Evolutionary conservation across 1,284 basidiomycete genomes (phyloP).

Genomic region (Fomitopsis pinicola): DNA sequence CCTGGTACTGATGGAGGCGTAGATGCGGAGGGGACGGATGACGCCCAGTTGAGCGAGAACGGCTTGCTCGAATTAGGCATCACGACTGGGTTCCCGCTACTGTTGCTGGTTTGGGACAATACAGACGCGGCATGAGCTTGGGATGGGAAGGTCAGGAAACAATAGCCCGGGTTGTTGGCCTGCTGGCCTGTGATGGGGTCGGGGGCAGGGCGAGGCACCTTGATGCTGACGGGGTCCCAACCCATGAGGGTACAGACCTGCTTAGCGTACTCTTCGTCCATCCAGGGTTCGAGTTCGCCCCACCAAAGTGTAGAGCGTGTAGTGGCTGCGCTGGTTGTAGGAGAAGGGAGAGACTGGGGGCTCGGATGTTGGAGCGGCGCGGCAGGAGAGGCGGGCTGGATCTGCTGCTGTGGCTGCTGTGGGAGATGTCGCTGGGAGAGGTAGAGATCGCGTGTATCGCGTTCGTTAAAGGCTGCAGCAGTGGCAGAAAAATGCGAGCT

Average conservation of each 20-base stretch:
- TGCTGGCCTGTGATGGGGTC: slow-evolving; percentile 59
- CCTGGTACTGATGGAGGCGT: slow-evolving; percentile 31
- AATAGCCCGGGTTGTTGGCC: slow-evolving; percentile 79
- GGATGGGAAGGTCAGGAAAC: slow-evolving; percentile 80
- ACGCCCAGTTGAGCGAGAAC: slow-evolving; percentile 80
- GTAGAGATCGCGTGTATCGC: slow-evolving; percentile 25
- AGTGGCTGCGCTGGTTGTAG: slow-evolving; percentile 18
- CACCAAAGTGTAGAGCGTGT: slow-evolving; percentile 58
- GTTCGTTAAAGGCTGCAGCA: slow-evolving; percentile 20
- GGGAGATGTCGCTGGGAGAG: slow-evolving; percentile 20
- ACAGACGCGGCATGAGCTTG: slow-evolving; percentile 67
- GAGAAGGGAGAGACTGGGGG: slow-evolving; percentile 24
- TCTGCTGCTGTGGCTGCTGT: slow-evolving; percentile 15
- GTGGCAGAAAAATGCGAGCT: slow-evolving; percentile 19
- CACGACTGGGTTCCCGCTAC: slow-evolving; percentile 40
- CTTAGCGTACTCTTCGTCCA: slow-evolving; percentile 87
- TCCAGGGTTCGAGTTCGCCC: slow-evolving; percentile 84
- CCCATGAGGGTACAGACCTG: slow-evolving; percentile 77
- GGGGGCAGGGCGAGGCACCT: slow-evolving; percentile 61
- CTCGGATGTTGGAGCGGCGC: slow-evolving; percentile 19
- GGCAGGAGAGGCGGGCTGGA: slow-evolving; percentile 17
- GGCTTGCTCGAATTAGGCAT: slow-evolving; percentile 80
- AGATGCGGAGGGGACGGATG: slow-evolving; percentile 48
- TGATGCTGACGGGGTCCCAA: slow-evolving; percentile 71
- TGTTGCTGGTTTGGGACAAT: slow-evolving; percentile 61